A percentile compares a stretch with the other conserved stretches of the same genome.
These are phyloP conservation scores for Immersiporthe knoxdaviesiana DNA, from an alignment of 2,329 filamentous ascomycete genomes.

Conservation along the genomic window DNA sequence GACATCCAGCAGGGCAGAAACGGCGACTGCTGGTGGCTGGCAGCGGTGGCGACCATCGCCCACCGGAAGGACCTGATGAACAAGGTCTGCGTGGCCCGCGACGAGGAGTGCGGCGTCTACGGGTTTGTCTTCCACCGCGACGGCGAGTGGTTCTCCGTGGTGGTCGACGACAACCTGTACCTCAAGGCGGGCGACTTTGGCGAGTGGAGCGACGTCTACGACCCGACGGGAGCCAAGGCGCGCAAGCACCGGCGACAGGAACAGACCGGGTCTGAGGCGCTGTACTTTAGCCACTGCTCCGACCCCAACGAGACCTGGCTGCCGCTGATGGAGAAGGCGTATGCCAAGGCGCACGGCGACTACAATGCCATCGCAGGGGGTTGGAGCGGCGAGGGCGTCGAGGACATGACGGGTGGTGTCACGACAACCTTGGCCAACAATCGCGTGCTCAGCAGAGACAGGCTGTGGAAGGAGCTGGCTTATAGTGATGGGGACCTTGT, in stretches of 20 bases:
- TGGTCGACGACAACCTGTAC: constrained; percentile 74
- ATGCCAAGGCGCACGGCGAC: constrained; percentile 73
- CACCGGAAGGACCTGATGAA: constrained; percentile 68
- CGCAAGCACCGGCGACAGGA: constrained; percentile 63
- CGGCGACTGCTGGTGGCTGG: constrained; percentile 74
- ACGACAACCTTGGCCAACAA: constrained; percentile 58
- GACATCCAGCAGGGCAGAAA: constrained; percentile 51
- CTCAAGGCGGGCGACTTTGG: constrained; percentile 58
- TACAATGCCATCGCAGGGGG: constrained; percentile 70
- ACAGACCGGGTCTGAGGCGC: constrained; percentile 69
- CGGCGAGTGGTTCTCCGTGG: constrained; percentile 72
- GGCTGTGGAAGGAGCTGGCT: constrained; percentile 71
- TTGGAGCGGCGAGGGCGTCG: constrained; percentile 58
- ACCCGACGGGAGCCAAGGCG: constrained; percentile 53
- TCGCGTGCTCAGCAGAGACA: constrained; percentile 66
- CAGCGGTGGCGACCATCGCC: constrained; percentile 68
- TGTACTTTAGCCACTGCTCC: constrained; percentile 72
- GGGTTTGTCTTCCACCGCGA: constrained; percentile 74
- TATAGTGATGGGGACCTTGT: constrained; percentile 70
- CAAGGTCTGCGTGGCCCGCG: constrained; percentile 66
- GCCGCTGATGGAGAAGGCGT: constrained; percentile 48
- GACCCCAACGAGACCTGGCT: constrained; percentile 76
- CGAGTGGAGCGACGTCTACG: constrained; percentile 40
- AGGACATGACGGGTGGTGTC: constrained; percentile 59
- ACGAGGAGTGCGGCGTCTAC: constrained; percentile 72